A percentile compares a stretch with the other conserved stretches of the same genome.
These are phyloP conservation scores for Termitomyces sp. DNA, from an alignment of 1,284 basidiomycete genomes.

Conservation along the genomic window DNA sequence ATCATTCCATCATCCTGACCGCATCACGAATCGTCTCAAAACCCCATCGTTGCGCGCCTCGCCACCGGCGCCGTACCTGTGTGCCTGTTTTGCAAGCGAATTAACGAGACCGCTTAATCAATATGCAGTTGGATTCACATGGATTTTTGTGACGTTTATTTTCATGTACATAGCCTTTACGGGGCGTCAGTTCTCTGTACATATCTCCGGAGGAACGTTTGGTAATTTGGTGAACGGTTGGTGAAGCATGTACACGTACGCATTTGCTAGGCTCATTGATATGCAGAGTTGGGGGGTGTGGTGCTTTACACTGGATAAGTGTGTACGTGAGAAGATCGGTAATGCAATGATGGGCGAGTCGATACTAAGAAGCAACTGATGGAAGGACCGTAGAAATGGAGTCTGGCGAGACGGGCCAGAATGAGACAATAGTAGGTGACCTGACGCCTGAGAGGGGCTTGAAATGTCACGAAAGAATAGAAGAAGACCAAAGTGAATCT, in stretches of 20 bases:
- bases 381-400: conserved; percentile 21
- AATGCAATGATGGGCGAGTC: conserved; percentile 11
- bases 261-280: not conserved
- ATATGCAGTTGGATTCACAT: conserved; percentile 7
- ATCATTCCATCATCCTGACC: conserved; percentile 2
- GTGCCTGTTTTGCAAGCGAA: conserved; percentile 16
- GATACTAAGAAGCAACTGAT: conserved; percentile 43
- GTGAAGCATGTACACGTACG: conserved; percentile 11
- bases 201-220: conserved; percentile 10
- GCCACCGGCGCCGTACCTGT: conserved; percentile 11
- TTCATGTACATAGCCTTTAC: not conserved
- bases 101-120: conserved; percentile 9
- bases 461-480: not conserved
- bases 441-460: conserved; percentile 2
- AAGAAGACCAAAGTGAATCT: not conserved
- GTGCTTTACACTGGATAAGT: not conserved
- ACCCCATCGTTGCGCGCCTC: not conserved
- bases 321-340: conserved; percentile 13
- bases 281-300: not conserved
- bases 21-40: conserved; percentile 6
- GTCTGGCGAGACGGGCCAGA: not conserved
- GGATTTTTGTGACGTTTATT: conserved; percentile 9
- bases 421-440: conserved; percentile 1
- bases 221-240: conserved; percentile 1
- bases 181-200: not conserved